These are phyloP conservation scores for Aspergillus unguis DNA, from an alignment of 2,329 filamentous ascomycete species.

Conservation along the genomic window DNA sequence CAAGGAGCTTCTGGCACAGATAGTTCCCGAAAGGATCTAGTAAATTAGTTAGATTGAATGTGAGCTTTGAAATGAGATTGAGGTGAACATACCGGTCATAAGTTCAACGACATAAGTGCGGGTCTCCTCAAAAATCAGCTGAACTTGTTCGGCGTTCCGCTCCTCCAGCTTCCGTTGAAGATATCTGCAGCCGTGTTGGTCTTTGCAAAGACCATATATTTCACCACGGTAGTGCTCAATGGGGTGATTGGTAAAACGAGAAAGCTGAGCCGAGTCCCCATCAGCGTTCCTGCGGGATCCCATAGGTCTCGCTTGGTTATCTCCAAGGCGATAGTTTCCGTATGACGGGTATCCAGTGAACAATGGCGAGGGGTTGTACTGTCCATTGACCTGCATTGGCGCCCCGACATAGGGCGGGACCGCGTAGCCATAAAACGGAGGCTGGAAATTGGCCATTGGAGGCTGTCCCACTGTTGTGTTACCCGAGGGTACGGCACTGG, in stretches of 20 bases:
- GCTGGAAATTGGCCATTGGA: conserved; percentile 34
- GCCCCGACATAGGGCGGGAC: conserved; percentile 55
- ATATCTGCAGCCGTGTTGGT: conserved; percentile 96
- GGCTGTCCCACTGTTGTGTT: conserved; percentile 28
- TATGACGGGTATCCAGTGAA: conserved; percentile 53
- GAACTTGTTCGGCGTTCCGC: conserved; percentile 74
- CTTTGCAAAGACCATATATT: conserved; percentile 90
- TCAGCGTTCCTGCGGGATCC: conserved; percentile 56
- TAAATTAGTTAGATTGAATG: conserved; percentile 12
- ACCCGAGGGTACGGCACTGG: conserved; percentile 38
- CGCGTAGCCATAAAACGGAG: conserved; percentile 50
- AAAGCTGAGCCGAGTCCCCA: conserved; percentile 57
- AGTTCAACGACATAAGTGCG: conserved; percentile 91
- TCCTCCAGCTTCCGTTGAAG: conserved; percentile 97
- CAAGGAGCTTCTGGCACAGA: conserved; percentile 95
- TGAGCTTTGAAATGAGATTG: no score
- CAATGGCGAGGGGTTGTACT: conserved; percentile 55
- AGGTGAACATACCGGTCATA: conserved; percentile 67
- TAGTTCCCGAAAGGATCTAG: conserved; percentile 96
- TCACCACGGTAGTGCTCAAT: conserved; percentile 77
- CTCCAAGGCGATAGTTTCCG: conserved; percentile 58
- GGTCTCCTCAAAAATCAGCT: conserved; percentile 92
- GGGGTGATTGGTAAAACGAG: conserved; percentile 77
- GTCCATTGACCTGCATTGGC: conserved; percentile 35
- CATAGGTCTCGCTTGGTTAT: conserved; percentile 72